Conservation (phyloP, 2,329 filamentous ascomycete genomes). For the Elsinoe australis region DNA sequence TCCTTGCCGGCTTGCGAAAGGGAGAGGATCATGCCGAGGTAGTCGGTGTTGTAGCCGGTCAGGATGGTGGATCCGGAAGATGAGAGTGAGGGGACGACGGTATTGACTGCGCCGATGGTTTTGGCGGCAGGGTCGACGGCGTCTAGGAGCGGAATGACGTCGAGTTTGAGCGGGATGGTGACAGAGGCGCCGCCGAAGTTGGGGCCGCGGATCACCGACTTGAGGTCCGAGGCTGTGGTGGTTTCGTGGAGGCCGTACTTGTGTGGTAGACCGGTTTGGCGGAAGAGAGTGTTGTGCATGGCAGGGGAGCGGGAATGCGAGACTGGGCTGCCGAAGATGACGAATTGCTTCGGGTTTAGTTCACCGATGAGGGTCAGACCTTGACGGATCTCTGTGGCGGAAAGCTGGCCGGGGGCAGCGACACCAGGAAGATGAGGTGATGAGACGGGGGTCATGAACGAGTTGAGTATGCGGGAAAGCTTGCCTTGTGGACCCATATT, state of each 20-base stretch:
- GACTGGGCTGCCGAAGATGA: constrained; percentile 81
- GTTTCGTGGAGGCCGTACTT: constrained; percentile 73
- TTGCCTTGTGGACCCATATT: constrained; percentile 91
- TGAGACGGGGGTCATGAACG: constrained; percentile 89
- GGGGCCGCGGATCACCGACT: constrained; percentile 56
- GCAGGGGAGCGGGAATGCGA: constrained; percentile 74
- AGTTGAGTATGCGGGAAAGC: constrained; percentile 81
- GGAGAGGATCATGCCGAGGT: constrained; percentile 79
- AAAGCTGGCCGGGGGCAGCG: constrained; percentile 88
- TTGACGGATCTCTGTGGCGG: constrained; percentile 76
- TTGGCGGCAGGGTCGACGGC: constrained; percentile 69
- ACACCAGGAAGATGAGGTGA: constrained; percentile 85
- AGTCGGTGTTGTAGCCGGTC: constrained; percentile 89
- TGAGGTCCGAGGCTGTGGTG: constrained; percentile 52
- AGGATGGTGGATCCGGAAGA: constrained; percentile 43
- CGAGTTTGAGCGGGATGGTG: constrained; percentile 89
- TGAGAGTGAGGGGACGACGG: constrained; percentile 58
- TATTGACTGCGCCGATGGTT: constrained; percentile 89
- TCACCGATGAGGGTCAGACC: constrained; percentile 72
- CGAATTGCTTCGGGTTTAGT: constrained; percentile 68
- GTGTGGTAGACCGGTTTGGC: constrained; percentile 70
- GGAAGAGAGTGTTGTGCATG: constrained; percentile 82
- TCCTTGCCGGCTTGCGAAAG: constrained; percentile 61
- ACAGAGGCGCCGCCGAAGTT: constrained; percentile 90
- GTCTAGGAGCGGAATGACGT: constrained; percentile 75